phyloP scores from a whole-genome alignment of 352 stramenopile genomes.

The Globisporangium apiculatum region DNA sequence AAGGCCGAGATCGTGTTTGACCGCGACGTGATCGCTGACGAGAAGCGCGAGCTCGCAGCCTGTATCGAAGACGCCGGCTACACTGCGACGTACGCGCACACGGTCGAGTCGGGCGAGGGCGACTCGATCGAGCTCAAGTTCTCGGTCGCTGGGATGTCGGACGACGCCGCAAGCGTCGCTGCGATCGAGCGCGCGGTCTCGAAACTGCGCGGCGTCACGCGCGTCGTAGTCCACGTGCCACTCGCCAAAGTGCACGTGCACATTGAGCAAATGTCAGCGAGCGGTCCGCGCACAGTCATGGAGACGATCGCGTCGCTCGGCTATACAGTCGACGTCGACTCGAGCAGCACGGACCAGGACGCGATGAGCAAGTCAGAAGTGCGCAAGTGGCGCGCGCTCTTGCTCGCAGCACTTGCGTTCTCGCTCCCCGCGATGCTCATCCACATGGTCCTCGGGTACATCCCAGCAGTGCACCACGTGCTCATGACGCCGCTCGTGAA shows the following conservation, averaged over 20 bases:
- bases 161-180: slow-evolving; percentile 43
- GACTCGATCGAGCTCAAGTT: slow-evolving; percentile 82
- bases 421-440: slow-evolving; percentile 80
- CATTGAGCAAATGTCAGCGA: slow-evolving; percentile 71
- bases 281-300: slow-evolving; percentile 63
- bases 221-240: slow-evolving; percentile 55
- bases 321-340: slow-evolving; percentile 49
- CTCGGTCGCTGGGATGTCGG: slow-evolving; percentile 60
- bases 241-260: slow-evolving; percentile 72
- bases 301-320: slow-evolving; percentile 59
- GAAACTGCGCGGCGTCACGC: slow-evolving; percentile 62
- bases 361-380: slow-evolving; percentile 64
- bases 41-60: slow-evolving; percentile 32
- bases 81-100: slow-evolving; percentile 69
- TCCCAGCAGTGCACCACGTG: slow-evolving; percentile 49
- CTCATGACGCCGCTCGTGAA: slow-evolving; percentile 77
- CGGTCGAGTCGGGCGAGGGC: slow-evolving; percentile 64
- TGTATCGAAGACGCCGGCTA: slow-evolving; percentile 77
- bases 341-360: slow-evolving; percentile 51
- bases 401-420: slow-evolving; percentile 76
- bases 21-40: slow-evolving; percentile 53
- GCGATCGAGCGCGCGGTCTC: slow-evolving; percentile 65
- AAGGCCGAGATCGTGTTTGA: slow-evolving; percentile 84
- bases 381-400: slow-evolving; percentile 62
- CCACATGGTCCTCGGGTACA: slow-evolving; percentile 85